phyloP scores from a whole-genome alignment of 805 yeast genomes.

The Saccharomycopsis capsularis region DNA sequence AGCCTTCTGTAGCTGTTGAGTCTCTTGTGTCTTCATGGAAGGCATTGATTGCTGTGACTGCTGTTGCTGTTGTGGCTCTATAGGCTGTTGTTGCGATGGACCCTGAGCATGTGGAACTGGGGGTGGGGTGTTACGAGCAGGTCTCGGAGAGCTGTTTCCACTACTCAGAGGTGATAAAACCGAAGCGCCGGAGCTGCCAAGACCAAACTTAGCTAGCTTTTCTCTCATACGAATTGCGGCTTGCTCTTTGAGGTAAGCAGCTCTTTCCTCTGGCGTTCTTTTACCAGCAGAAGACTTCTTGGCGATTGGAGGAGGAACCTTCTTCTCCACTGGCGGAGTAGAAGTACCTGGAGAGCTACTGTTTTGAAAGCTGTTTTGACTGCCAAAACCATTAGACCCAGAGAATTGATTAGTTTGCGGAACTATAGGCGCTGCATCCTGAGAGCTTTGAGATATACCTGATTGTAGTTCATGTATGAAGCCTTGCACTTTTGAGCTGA shows the following conservation, averaged over 20 bases:
- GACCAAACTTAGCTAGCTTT: conserved; percentile 73
- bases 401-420: background rate
- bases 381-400: background rate
- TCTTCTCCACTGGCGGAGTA: conserved; percentile 20
- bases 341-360: conserved; percentile 16
- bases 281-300: conserved; percentile 23
- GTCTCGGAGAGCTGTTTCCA: background rate
- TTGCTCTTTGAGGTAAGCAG: conserved; percentile 77
- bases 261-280: conserved; percentile 56
- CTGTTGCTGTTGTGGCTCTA: conserved; percentile 1
- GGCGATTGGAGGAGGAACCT: conserved; percentile 21
- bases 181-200: conserved; percentile 36
- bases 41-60: conserved; percentile 14
- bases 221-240: conserved; percentile 79
- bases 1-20: conserved; percentile 11
- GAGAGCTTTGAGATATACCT: background rate
- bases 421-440: too few relatives aligned
- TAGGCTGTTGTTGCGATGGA: conserved; percentile 6
- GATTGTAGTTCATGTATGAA: conserved; percentile 52
- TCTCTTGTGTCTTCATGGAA: conserved; percentile 1
- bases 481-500: conserved; percentile 55
- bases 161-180: background rate
- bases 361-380: background rate
- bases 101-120: conserved; percentile 15
- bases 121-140: conserved; percentile 5